These are phyloP conservation scores for Kwoniella botswanensis DNA, from an alignment of 768 basidiomycete species.

Conservation along the genomic window DNA sequence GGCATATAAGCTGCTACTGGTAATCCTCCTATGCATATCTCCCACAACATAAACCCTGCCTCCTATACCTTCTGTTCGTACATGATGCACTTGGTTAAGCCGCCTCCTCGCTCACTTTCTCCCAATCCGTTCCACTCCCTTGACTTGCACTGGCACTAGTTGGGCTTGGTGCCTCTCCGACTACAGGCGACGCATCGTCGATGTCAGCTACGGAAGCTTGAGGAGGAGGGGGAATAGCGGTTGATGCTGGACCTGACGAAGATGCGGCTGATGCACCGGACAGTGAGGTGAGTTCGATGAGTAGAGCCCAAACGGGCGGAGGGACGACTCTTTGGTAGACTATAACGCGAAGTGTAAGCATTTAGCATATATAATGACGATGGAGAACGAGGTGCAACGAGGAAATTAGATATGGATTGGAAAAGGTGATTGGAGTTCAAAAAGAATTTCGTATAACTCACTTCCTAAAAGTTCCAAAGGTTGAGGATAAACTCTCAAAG, in stretches of 20 bases:
- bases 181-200: constrained; percentile 40
- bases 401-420: background rate
- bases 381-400: background rate
- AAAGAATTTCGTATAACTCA: constrained; percentile 30
- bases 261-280: constrained; percentile 14
- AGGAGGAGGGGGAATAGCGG: constrained; percentile 23
- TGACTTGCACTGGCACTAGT: constrained; percentile 22
- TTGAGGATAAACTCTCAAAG: constrained; percentile 90
- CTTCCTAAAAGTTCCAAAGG: constrained; percentile 90
- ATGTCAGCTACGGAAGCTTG: constrained; percentile 42
- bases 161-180: constrained; percentile 30
- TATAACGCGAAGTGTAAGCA: constrained; percentile 24
- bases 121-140: constrained; percentile 44
- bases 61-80: background rate
- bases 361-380: background rate
- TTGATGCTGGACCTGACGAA: constrained; percentile 6
- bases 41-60: background rate
- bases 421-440: background rate
- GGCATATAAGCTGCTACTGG: background rate
- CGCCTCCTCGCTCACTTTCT: constrained; percentile 38
- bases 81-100: background rate
- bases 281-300: constrained; percentile 75
- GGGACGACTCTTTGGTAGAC: constrained; percentile 91
- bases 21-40: background rate
- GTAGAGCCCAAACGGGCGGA: constrained; percentile 59